phyloP scores from a whole-genome alignment of 2,329 filamentous ascomycete genomes.

The Clonostachys byssicola region DNA sequence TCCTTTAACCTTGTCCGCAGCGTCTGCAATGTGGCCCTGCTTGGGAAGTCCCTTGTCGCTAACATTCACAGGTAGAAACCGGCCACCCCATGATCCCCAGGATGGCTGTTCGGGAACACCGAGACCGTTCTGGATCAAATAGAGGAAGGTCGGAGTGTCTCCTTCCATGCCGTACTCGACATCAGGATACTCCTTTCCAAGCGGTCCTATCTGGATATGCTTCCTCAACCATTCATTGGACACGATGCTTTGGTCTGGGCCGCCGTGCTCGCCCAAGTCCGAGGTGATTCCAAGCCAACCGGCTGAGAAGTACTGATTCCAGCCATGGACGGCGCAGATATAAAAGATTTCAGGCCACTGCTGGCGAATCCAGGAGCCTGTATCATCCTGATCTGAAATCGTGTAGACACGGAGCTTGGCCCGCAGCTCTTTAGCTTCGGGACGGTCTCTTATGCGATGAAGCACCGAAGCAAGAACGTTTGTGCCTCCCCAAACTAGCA shows the following conservation, averaged over 20 bases:
- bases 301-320: constrained; percentile 48
- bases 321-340: constrained; percentile 50
- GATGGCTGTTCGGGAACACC: constrained; percentile 37
- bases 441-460: constrained; percentile 10
- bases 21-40: constrained; percentile 18
- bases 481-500: constrained; percentile 48
- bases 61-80: constrained; percentile 27
- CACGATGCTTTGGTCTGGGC: constrained; percentile 41
- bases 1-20: constrained; percentile 13
- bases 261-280: constrained; percentile 17
- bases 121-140: constrained; percentile 18
- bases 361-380: constrained; percentile 49
- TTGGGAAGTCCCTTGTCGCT: constrained; percentile 6
- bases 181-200: constrained; percentile 39
- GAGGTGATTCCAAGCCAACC: constrained; percentile 53
- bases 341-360: constrained; percentile 51
- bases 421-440: constrained; percentile 26
- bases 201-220: constrained; percentile 42
- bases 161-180: constrained; percentile 47
- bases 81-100: constrained; percentile 45
- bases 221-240: constrained; percentile 44
- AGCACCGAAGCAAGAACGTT: constrained; percentile 47
- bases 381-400: constrained; percentile 57
- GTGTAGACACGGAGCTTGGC: constrained; percentile 44
- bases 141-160: constrained; percentile 46